A percentile compares a stretch with the other conserved stretches of the same genome.
Conservation (phyloP, 352 stramenopile genomes). For the Globisporangium paroecandrum region DNA sequence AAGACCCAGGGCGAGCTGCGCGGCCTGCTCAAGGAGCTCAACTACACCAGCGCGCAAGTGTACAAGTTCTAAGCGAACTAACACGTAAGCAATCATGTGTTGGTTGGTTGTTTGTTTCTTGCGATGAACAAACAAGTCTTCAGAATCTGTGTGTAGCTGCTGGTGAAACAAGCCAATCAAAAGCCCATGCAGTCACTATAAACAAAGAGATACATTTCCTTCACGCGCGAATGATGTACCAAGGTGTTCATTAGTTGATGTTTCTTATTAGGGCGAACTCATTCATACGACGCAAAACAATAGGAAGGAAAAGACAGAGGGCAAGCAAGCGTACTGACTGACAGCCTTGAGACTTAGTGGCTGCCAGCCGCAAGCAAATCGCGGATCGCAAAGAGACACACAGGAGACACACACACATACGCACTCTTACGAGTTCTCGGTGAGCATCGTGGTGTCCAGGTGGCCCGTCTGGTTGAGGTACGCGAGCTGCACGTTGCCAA, state of each 20-base stretch:
- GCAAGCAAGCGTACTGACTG: too few species aligned
- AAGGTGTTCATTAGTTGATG: neutral
- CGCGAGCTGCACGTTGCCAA: slow-evolving; percentile 63
- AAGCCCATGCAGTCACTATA: neutral
- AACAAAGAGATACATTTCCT: neutral
- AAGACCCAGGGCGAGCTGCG: slow-evolving; percentile 80
- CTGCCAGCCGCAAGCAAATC: neutral
- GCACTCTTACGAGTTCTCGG: slow-evolving; percentile 38
- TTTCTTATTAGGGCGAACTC: neutral
- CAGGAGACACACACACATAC: neutral
- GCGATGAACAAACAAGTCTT: neutral
- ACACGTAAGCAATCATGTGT: neutral
- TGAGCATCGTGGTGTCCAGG: slow-evolving; percentile 50
- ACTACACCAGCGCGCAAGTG: slow-evolving; percentile 73
- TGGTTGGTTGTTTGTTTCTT: neutral
- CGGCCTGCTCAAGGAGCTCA: slow-evolving; percentile 79
- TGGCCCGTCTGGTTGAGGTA: slow-evolving; percentile 68
- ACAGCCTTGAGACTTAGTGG: neutral
- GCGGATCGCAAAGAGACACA: neutral
- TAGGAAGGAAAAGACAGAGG: neutral
- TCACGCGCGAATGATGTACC: neutral
- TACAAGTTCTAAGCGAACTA: slow-evolving; percentile 29
- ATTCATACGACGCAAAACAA: neutral
- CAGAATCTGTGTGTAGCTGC: neutral
- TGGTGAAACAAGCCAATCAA: neutral